These are phyloP conservation scores for Thymus mandschuricus DNA, from an alignment of 257 asterid species.

Conservation along the genomic window DNA sequence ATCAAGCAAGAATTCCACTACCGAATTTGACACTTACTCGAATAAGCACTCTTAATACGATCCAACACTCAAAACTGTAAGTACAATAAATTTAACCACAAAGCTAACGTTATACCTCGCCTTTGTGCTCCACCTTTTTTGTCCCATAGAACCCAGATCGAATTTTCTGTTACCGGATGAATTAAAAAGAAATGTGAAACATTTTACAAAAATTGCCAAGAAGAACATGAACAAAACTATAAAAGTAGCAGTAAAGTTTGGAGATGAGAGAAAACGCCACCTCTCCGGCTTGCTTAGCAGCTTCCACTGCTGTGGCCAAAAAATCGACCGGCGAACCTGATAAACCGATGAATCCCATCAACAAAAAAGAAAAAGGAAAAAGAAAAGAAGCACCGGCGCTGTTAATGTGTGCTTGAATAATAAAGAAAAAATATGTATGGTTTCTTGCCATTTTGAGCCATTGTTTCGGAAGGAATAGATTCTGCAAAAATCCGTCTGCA, in stretches of 20 bases:
- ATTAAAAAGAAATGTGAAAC: not conserved
- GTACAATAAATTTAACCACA: not conserved
- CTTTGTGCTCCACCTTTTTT: conserved; percentile 83
- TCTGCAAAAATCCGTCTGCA: no score
- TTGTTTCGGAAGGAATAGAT: conserved; percentile 14
- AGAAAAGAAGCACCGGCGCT: conserved; percentile 2
- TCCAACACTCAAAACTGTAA: not conserved
- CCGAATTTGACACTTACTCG: not conserved
- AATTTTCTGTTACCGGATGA: conserved; percentile 51
- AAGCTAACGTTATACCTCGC: conserved; percentile 50
- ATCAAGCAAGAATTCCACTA: not conserved
- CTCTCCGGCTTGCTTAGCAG: conserved; percentile 79
- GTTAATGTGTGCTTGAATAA: not conserved
- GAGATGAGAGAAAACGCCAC: conserved; percentile 34
- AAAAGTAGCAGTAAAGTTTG: not conserved
- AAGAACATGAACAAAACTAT: not conserved
- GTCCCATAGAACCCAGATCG: conserved; percentile 64
- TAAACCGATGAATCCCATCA: conserved; percentile 22
- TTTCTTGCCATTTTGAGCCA: conserved; percentile 61
- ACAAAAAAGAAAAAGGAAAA: not conserved
- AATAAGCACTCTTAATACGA: not conserved
- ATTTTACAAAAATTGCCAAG: not conserved
- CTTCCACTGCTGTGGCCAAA: conserved; percentile 64
- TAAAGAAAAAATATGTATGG: not conserved
- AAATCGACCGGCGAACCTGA: conserved; percentile 59